phyloP scores from a whole-genome alignment of 768 basidiomycete species.

The Nidularia sp. region DNA sequence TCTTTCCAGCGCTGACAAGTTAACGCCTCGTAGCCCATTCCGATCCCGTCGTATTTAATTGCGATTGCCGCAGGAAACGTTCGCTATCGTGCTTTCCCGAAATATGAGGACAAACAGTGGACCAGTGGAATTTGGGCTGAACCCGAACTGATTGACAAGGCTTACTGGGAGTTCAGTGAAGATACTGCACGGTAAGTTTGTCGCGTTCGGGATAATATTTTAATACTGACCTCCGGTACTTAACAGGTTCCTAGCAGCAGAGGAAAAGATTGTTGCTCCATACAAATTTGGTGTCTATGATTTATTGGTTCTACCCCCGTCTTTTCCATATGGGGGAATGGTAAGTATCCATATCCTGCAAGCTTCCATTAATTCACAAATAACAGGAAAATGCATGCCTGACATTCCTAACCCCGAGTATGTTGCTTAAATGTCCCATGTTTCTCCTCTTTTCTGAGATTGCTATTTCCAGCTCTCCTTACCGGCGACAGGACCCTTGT shows the following conservation, averaged over 20 bases:
- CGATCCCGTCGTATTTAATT: slow-evolving; percentile 89
- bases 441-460: background rate
- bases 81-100: slow-evolving; percentile 62
- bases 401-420: slow-evolving; percentile 86
- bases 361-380: slow-evolving; percentile 2
- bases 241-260: slow-evolving; percentile 67
- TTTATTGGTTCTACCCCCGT: slow-evolving; percentile 81
- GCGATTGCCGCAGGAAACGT: slow-evolving; percentile 89
- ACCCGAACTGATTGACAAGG: slow-evolving; percentile 71
- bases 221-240: slow-evolving; percentile 1
- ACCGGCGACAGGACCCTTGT: slow-evolving; percentile 85
- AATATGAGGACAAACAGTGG: slow-evolving; percentile 65
- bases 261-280: slow-evolving; percentile 68
- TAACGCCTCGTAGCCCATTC: slow-evolving; percentile 50
- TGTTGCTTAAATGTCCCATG: slow-evolving; percentile 9
- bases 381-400: slow-evolving; percentile 83
- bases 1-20: too few relatives aligned
- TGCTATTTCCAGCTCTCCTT: slow-evolving; percentile 53
- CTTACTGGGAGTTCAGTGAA: slow-evolving; percentile 85
- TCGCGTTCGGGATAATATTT: background rate
- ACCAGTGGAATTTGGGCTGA: slow-evolving; percentile 89
- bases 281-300: slow-evolving; percentile 91
- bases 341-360: slow-evolving; percentile 27
- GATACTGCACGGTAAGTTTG: slow-evolving; percentile 67
- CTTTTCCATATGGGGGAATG: slow-evolving; percentile 94